Conservation (phyloP, 2,329 filamentous ascomycete species). For the Diaporthe vexans region DNA sequence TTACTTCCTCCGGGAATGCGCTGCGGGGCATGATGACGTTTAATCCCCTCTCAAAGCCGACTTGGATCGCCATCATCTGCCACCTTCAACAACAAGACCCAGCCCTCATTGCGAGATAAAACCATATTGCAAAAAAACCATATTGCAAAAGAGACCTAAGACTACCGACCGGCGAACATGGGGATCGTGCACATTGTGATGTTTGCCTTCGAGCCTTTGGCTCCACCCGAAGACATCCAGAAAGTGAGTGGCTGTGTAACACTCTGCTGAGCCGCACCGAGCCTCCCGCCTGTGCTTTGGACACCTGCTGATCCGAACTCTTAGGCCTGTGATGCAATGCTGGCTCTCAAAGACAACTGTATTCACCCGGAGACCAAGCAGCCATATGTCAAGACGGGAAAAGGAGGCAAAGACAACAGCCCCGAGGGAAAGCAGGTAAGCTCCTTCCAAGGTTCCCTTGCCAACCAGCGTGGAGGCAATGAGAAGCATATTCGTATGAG, state of each 20-base stretch:
- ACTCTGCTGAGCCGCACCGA: neutral
- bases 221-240: constrained; percentile 63
- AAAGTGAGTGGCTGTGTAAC: constrained; percentile 61
- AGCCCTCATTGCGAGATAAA: neutral
- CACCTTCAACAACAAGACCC: neutral
- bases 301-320: constrained; percentile 3
- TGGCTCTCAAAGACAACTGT: constrained; percentile 71
- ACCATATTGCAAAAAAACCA: neutral
- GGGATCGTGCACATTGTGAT: constrained; percentile 77
- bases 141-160: neutral
- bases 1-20: neutral
- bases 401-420: constrained; percentile 74
- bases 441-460: neutral
- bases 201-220: constrained; percentile 72
- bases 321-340: constrained; percentile 51
- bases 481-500: neutral
- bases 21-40: constrained; percentile 30
- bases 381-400: constrained; percentile 71
- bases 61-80: neutral
- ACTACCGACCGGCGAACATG: constrained; percentile 58
- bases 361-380: constrained; percentile 70
- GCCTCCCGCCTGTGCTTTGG: neutral
- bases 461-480: too few relatives aligned
- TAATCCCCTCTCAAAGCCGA: neutral
- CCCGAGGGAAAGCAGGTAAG: constrained; percentile 71